Evolutionary conservation across 129 eudicot species (phyloP).

Genomic region (Flaveria brownii): DNA sequence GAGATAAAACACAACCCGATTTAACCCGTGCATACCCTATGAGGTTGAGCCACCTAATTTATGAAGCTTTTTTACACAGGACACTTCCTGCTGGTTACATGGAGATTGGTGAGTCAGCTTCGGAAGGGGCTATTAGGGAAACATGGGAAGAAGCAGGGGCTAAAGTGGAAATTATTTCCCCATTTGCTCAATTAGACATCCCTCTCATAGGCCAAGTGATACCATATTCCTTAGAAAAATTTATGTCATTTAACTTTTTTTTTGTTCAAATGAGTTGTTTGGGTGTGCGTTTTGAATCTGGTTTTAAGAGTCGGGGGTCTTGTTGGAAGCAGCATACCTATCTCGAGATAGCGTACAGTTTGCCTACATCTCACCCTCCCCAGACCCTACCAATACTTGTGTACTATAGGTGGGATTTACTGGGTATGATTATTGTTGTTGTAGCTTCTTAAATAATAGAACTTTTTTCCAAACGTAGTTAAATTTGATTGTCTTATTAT

Average conservation of each 20-base stretch:
- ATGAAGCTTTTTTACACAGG: slow-evolving; percentile 40
- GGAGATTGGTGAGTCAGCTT: slow-evolving; percentile 95
- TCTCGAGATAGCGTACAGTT: too few species aligned
- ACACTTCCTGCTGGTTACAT: slow-evolving; percentile 96
- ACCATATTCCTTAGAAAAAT: neutral
- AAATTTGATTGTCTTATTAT: too few species aligned
- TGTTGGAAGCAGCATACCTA: too few species aligned
- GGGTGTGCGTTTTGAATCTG: neutral
- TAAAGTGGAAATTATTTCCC: slow-evolving; percentile 74
- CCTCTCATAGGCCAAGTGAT: slow-evolving; percentile 97
- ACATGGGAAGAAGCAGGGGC: slow-evolving; percentile 96
- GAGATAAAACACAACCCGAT: neutral
- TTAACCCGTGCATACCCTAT: neutral
- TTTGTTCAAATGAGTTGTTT: neutral
- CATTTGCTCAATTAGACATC: slow-evolving; percentile 91
- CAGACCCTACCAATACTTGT: too few species aligned
- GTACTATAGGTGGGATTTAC: too few species aligned
- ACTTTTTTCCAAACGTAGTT: too few species aligned
- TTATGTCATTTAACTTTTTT: neutral
- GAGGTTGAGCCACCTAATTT: neutral
- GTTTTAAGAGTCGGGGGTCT: too few species aligned
- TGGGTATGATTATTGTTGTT: too few species aligned
- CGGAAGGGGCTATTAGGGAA: slow-evolving; percentile 89
- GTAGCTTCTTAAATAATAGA: too few species aligned
- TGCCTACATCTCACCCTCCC: too few species aligned